These are phyloP conservation scores for Podospora pseudoanserina DNA, from an alignment of 495 filamentous ascomycete species.

Conservation along the genomic window DNA sequence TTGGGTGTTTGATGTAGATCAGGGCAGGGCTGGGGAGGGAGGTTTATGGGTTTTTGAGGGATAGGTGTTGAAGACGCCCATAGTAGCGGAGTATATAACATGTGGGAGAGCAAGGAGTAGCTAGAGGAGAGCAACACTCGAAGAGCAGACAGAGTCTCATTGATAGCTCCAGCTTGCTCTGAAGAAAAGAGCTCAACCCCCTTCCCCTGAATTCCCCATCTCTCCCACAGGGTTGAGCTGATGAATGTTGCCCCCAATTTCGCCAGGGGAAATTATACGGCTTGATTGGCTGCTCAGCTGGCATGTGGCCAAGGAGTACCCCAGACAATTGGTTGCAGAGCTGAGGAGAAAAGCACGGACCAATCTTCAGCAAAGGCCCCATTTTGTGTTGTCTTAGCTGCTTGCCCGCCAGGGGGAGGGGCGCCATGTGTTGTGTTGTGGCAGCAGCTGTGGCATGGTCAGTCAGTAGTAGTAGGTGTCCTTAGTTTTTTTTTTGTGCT, in stretches of 20 bases:
- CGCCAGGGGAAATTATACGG: constrained; percentile 27
- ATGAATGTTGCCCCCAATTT: constrained; percentile 26
- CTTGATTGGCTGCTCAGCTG: constrained; percentile 20
- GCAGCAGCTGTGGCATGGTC: not conserved
- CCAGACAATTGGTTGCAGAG: constrained; percentile 5
- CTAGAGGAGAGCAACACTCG: too few relatives aligned
- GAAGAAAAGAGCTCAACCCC: not conserved
- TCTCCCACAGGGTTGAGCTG: constrained; percentile 6
- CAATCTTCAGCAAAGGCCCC: not conserved
- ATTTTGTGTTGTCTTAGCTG: not conserved
- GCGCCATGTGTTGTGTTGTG: not conserved
- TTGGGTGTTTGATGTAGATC: not conserved
- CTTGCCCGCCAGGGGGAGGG: too few relatives aligned
- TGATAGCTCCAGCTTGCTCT: not conserved
- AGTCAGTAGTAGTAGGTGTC: constrained; percentile 17
- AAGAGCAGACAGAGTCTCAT: too few relatives aligned
- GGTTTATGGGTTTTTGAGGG: too few relatives aligned
- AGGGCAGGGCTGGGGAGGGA: not conserved
- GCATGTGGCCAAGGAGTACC: constrained; percentile 18
- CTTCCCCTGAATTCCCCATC: constrained; percentile 1
- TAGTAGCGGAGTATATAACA: too few relatives aligned
- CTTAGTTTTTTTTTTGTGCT: constrained; percentile 7
- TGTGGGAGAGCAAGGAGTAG: too few relatives aligned
- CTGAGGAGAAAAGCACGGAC: constrained; percentile 12
- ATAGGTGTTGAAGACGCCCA: too few relatives aligned